Evolutionary conservation across 1,139 yeast genomes (phyloP).

Genomic region (Scheffersomyces lignicola): DNA sequence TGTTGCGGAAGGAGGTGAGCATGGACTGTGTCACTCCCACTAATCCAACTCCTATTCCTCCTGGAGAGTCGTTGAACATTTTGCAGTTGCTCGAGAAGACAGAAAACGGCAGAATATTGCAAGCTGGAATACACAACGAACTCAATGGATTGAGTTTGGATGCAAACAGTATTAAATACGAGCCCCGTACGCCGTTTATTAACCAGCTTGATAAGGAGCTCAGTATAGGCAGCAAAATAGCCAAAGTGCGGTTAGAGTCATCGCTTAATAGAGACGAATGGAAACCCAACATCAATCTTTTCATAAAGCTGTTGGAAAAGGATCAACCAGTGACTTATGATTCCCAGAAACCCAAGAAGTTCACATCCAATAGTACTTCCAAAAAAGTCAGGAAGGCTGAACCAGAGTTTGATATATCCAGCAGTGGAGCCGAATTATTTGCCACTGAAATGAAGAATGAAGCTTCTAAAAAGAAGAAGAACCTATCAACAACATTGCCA

Average conservation of each 20-base stretch:
- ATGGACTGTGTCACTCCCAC: conserved; percentile 92
- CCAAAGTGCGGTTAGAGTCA: conserved; percentile 30
- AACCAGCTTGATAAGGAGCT: conserved; percentile 22
- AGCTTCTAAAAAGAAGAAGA: not conserved
- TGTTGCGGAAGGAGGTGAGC: conserved; percentile 85
- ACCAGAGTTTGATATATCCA: conserved; percentile 22
- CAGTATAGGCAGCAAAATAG: conserved; percentile 17
- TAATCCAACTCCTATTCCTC: conserved; percentile 66
- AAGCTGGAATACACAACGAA: conserved; percentile 16
- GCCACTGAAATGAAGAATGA: conserved; percentile 6
- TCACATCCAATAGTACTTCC: conserved; percentile 1
- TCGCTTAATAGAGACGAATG: conserved; percentile 16
- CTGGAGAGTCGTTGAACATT: conserved; percentile 79
- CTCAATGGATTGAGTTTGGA: conserved; percentile 10
- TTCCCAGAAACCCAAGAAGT: not conserved
- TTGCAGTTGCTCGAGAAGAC: conserved; percentile 43
- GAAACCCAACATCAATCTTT: conserved; percentile 7
- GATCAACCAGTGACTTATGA: conserved; percentile 3
- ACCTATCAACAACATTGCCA: not conserved
- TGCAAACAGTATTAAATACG: conserved; percentile 19
- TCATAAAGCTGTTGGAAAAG: conserved; percentile 5
- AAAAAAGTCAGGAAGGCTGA: conserved; percentile 7
- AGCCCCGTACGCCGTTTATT: conserved; percentile 24
- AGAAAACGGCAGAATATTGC: conserved; percentile 20
- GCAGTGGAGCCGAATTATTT: conserved; percentile 23